These are phyloP conservation scores for Diaporthe caulivora DNA, from an alignment of 2,329 filamentous ascomycete genomes.

Conservation along the genomic window DNA sequence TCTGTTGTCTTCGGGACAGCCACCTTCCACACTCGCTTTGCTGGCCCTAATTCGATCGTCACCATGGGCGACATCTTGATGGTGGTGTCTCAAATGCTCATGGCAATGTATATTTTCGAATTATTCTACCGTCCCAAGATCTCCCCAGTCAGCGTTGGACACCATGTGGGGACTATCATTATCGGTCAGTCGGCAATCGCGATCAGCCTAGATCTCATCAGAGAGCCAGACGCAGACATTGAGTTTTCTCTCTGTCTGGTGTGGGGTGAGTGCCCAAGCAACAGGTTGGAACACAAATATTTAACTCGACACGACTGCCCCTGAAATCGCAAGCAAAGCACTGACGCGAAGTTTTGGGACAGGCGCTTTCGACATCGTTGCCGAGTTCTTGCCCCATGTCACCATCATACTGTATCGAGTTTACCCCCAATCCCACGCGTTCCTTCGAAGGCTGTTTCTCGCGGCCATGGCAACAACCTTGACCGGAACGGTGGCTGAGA, in stretches of 20 bases:
- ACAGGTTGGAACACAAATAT: no score
- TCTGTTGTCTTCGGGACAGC: slow-evolving; percentile 29
- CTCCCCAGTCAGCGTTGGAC: slow-evolving; percentile 27
- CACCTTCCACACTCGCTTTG: slow-evolving; percentile 14
- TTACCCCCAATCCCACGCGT: slow-evolving; percentile 18
- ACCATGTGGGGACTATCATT: slow-evolving; percentile 30
- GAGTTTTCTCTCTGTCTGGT: slow-evolving; percentile 33
- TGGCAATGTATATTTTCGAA: slow-evolving; percentile 32
- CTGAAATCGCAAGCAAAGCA: not conserved
- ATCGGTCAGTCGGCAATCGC: slow-evolving; percentile 31
- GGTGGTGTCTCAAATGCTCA: slow-evolving; percentile 27
- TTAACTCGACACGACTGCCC: no score
- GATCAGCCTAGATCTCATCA: slow-evolving; percentile 31
- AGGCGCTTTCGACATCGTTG: slow-evolving; percentile 31
- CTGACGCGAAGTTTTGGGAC: not conserved
- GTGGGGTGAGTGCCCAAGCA: slow-evolving; percentile 30
- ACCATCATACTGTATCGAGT: slow-evolving; percentile 28
- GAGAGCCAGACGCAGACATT: slow-evolving; percentile 30
- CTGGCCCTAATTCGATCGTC: not conserved
- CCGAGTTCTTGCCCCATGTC: slow-evolving; percentile 32
- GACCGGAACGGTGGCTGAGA: slow-evolving; percentile 25
- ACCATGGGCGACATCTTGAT: slow-evolving; percentile 34
- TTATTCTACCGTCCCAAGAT: slow-evolving; percentile 31
- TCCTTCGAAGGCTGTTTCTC: slow-evolving; percentile 15
- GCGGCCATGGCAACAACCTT: slow-evolving; percentile 21